A percentile compares a stretch with the other conserved stretches of the same genome.
phyloP scores from a whole-genome alignment of 192 early-diverging fungal genomes.

The Pilobolus umbonatus region DNA sequence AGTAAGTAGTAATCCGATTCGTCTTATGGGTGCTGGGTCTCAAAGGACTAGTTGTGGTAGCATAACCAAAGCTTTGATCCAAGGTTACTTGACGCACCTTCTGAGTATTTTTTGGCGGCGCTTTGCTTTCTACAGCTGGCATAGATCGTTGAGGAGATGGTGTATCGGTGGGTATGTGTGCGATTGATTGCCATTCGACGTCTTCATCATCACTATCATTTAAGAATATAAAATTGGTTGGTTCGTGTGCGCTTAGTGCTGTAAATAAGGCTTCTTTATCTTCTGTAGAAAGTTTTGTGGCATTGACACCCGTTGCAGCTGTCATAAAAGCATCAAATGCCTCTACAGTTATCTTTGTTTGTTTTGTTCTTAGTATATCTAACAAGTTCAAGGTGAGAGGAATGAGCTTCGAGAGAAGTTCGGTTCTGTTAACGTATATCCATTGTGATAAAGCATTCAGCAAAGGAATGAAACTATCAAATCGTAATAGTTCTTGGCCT shows the following conservation, averaged over 20 bases:
- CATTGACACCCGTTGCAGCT: slow-evolving; percentile 23
- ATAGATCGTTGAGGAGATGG: not conserved
- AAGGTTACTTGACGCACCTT: not conserved
- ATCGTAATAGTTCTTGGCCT: not conserved
- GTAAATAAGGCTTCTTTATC: slow-evolving; percentile 28
- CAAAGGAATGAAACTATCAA: slow-evolving; percentile 1
- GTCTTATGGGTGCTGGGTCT: not conserved
- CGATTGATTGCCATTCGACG: slow-evolving; percentile 5
- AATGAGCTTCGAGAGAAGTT: slow-evolving; percentile 18
- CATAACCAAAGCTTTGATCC: not conserved
- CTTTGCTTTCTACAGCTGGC: not conserved
- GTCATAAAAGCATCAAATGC: slow-evolving; percentile 29
- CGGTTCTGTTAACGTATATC: slow-evolving; percentile 26
- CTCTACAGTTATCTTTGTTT: slow-evolving; percentile 21
- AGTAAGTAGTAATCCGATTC: not conserved
- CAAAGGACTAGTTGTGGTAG: not conserved
- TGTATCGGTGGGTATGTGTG: not conserved
- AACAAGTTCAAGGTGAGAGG: slow-evolving; percentile 19
- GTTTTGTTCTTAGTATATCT: slow-evolving; percentile 1
- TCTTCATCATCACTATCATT: slow-evolving; percentile 29
- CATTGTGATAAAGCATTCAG: slow-evolving; percentile 28
- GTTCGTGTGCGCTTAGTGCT: slow-evolving; percentile 29
- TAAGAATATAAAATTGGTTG: slow-evolving; percentile 19
- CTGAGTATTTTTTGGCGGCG: not conserved
- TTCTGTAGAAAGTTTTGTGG: slow-evolving; percentile 6